Evolutionary conservation across 805 yeast genomes (phyloP), one percentile per base, ranked within the genome.

Genomic region (Priceomyces fermenticarens): DNA sequence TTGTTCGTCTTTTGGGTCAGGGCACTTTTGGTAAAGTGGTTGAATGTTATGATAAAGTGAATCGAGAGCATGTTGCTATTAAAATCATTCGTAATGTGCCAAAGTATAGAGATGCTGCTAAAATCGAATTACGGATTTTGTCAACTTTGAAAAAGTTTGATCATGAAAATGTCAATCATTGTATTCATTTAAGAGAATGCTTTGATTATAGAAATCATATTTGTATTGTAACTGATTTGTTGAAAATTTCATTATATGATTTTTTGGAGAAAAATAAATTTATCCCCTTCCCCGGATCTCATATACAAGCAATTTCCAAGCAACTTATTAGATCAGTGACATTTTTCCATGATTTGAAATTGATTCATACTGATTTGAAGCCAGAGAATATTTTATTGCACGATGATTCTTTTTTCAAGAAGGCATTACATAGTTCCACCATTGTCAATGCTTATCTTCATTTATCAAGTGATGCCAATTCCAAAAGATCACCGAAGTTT

Each of bases 291-390:
- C 97, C 98, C 0, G 96, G 96, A 0, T 77, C 86, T 4, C 99
- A 93, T 51, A 83, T 91, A 30, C 97, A 88, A 65, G 85, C 88
- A 2, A 81, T 93, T 44, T 83, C 95, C 15, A 81, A 83, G 57
- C 99, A 93, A 63, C 64, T 93, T 43, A 71, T 93, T 15, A 73
- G 89, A 47, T 83, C 93, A 0, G 95, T 91, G 30, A 85, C 93
- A 1, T 91, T 85, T 55, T 68, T 93, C 46, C 99, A 93, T 61
- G 96, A 88, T 55, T 70, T 93, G 58, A 87, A 85, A 39, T 73
- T 93, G 36, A 88, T 93, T 32, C 99, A 93, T 63, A 93, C 99
- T 0, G 99, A 93, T 62, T 72, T 93, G 51, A 93, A 93, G 65
- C 99, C 99, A 1, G 99, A 93, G 62, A 93, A 93, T 59, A 85